Evolutionary conservation across 2,329 filamentous ascomycete species (phyloP), one percentile per base, ranked within the genome.

Genomic region (Exutisphaerella laricina): DNA sequence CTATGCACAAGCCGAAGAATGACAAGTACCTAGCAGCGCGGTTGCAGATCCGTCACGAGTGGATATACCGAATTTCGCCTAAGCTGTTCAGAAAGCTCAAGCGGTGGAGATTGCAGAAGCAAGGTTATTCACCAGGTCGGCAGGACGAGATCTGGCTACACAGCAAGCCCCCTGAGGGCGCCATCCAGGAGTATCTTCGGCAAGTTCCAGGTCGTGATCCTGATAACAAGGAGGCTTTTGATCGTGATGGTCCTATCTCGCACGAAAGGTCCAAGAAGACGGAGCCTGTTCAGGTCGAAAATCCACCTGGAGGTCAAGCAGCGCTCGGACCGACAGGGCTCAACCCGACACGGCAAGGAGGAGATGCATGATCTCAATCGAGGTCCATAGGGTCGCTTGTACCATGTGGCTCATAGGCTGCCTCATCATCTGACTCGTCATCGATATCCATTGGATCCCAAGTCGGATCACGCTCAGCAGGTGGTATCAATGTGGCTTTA

Each of bases 21-120:
- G 68, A 78, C 14, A 78, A 78, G 56, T 81, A 70, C 67, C 75
- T 77, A 25, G 80, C 75, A 0, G 68, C 73, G 32, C 65, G 74
- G 32, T 65, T 83, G 37, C 73, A 70, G 53, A 77, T 84, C 29
- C 69, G 71, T 17, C 71, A 82, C 54, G 77, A 84, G 51, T 71
- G 78, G 49, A 63, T 69, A 20, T 70, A 71, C 31, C 65, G 79
- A 13, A 38, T 77, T 13, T 68, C 62, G 33, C 67, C 69, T 2
- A 69, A 65, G 57, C 49, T 74, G 41, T 66, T 66, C 39, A 63
- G 69, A 43, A 64, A 67, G 44, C 46, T 62, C 8, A 66, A 66
- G 33, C 56, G 61, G 34, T 51, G 55, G 35, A 53, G 57, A 38
- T 49, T 65, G 23, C 58, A 65, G 39, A 63, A 58, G 12, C 64